phyloP scores from a whole-genome alignment of 805 yeast genomes.

The Citeromyces nyonsensis region DNA sequence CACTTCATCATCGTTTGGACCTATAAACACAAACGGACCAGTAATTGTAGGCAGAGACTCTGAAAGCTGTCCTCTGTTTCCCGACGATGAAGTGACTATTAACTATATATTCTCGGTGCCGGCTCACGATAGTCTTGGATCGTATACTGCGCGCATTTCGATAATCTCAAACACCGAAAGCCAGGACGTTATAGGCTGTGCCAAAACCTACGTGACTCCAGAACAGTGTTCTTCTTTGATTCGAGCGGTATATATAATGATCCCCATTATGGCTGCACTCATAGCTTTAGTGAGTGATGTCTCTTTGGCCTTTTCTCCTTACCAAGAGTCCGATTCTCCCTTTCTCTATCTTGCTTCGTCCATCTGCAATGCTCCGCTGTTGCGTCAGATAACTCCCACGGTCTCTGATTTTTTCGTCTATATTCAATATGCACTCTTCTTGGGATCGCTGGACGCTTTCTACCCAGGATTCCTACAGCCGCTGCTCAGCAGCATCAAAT shows the following conservation, averaged over 20 bases:
- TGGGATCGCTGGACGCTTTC: constrained; percentile 33
- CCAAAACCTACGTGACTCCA: constrained; percentile 31
- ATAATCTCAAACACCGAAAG: constrained; percentile 21
- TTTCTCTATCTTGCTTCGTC: constrained; percentile 37
- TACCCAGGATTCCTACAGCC: constrained; percentile 57
- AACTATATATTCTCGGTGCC: constrained; percentile 9
- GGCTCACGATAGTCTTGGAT: constrained; percentile 20
- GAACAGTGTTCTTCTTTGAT: constrained; percentile 20
- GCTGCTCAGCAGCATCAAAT: constrained; percentile 27
- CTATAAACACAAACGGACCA: neutral
- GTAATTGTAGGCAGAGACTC: neutral
- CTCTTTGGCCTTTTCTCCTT: constrained; percentile 30
- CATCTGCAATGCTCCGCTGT: constrained; percentile 39
- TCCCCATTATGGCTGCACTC: constrained; percentile 22
- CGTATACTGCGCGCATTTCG: constrained; percentile 24
- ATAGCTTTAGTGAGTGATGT: constrained; percentile 18
- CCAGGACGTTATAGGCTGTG: constrained; percentile 28
- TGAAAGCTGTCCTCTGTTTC: constrained; percentile 13
- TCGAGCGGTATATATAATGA: constrained; percentile 19
- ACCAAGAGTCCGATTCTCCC: constrained; percentile 40
- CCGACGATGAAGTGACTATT: constrained; percentile 10
- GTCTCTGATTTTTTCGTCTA: constrained; percentile 30
- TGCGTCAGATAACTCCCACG: constrained; percentile 40
- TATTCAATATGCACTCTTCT: constrained; percentile 43
- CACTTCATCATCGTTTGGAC: neutral